These are phyloP conservation scores for Gastrolobium bilobum DNA, from an alignment of 306 rosid genomes.

Conservation along the genomic window DNA sequence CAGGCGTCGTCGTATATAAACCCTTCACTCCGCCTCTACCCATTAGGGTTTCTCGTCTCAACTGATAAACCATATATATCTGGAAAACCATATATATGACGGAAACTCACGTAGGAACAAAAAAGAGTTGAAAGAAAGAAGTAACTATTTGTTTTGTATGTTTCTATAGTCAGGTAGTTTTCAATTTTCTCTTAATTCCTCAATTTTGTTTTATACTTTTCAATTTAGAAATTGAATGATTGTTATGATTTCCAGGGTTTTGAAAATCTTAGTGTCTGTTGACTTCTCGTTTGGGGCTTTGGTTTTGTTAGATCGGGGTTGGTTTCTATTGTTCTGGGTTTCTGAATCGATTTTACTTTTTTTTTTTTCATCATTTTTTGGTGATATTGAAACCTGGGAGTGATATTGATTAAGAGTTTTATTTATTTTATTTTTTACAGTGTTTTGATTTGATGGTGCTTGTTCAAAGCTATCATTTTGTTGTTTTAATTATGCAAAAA, in stretches of 20 bases:
- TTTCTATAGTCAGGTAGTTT: background rate
- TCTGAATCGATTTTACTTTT: background rate
- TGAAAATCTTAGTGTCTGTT: constrained; percentile 7
- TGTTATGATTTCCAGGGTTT: background rate
- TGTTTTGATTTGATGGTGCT: background rate
- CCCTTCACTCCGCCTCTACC: constrained; percentile 9
- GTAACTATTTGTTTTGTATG: constrained; percentile 1
- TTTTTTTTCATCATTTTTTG: constrained; percentile 4
- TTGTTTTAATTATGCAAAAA: background rate
- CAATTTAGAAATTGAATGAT: background rate
- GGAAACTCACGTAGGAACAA: background rate
- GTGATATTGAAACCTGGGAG: background rate
- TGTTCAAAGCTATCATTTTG: background rate
- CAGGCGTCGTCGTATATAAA: background rate
- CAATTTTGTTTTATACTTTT: background rate
- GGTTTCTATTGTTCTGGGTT: constrained; percentile 5
- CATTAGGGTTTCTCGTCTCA: constrained; percentile 25
- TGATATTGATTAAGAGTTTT: background rate
- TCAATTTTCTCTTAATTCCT: constrained; percentile 11
- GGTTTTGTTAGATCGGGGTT: constrained; percentile 51
- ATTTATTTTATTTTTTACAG: background rate
- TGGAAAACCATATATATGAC: background rate
- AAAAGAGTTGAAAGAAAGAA: background rate
- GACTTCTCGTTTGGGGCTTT: constrained; percentile 8
- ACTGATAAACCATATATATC: background rate